Conservation (phyloP, 1,284 basidiomycete species). For the Trametes hirsuta region DNA sequence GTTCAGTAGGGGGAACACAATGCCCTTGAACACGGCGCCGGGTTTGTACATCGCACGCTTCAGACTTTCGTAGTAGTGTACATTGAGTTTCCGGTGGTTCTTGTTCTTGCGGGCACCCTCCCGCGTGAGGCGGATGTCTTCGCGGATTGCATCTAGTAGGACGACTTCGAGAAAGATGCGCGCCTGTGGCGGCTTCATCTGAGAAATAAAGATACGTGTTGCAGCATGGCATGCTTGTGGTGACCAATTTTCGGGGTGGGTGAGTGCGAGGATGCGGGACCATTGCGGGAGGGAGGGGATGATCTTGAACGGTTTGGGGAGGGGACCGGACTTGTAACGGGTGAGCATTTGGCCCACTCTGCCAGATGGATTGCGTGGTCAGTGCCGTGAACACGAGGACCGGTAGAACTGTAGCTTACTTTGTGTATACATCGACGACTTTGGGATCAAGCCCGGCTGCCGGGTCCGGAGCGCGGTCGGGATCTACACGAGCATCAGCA, state of each 20-base stretch:
- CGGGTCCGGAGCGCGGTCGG: constrained; percentile 74
- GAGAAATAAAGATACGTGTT: constrained; percentile 95
- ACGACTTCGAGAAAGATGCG: constrained; percentile 94
- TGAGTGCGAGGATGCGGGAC: constrained; percentile 95
- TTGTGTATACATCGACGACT: constrained; percentile 94
- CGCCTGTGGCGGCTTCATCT: constrained; percentile 96
- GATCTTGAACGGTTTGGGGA: constrained; percentile 99
- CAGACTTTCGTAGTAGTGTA: constrained; percentile 93
- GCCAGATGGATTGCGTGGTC: background rate
- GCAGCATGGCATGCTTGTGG: constrained; percentile 95
- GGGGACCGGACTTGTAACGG: constrained; percentile 92
- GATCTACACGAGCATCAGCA: constrained; percentile 42
- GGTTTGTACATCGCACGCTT: constrained; percentile 96
- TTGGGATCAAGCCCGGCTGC: constrained; percentile 95
- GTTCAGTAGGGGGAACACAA: constrained; percentile 95
- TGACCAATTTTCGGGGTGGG: constrained; percentile 92
- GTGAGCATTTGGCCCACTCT: constrained; percentile 89
- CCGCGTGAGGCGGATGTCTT: constrained; percentile 68
- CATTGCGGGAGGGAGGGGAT: constrained; percentile 95
- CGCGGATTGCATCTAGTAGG: constrained; percentile 87
- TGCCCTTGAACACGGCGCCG: constrained; percentile 97
- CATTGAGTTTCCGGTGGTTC: constrained; percentile 86
- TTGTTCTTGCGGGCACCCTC: constrained; percentile 49
- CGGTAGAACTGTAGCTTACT: constrained; percentile 54
- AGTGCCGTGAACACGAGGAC: background rate